A percentile compares a stretch with the other conserved stretches of the same genome.
These are phyloP conservation scores for Rickenella mellea DNA, from an alignment of 768 basidiomycete genomes.

Conservation along the genomic window DNA sequence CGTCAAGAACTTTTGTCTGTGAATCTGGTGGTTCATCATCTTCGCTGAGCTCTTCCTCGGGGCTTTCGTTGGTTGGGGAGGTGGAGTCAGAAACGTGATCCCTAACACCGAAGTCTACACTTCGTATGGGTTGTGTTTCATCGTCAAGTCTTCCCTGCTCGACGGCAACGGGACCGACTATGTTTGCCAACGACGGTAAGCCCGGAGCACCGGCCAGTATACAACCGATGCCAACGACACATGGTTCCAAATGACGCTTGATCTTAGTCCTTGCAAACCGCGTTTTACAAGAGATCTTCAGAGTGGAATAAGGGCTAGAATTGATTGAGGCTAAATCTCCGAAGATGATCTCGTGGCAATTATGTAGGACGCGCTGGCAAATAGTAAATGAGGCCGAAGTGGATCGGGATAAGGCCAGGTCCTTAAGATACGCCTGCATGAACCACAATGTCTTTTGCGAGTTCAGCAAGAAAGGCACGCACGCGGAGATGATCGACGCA, in stretches of 20 bases:
- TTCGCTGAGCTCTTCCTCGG: neutral
- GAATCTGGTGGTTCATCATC: neutral
- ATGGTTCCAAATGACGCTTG: slow-evolving; percentile 62
- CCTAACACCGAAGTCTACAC: slow-evolving; percentile 32
- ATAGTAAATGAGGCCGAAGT: slow-evolving; percentile 76
- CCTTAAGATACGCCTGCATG: slow-evolving; percentile 91
- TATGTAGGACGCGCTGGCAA: slow-evolving; percentile 84
- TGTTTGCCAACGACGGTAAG: slow-evolving; percentile 64
- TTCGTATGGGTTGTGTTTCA: slow-evolving; percentile 38
- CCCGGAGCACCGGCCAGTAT: slow-evolving; percentile 69
- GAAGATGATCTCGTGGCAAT: slow-evolving; percentile 95
- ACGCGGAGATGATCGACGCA: slow-evolving; percentile 35
- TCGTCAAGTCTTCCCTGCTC: slow-evolving; percentile 82
- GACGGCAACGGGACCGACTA: slow-evolving; percentile 75
- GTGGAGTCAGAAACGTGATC: slow-evolving; percentile 29
- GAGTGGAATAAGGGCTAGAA: slow-evolving; percentile 56
- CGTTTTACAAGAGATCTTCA: slow-evolving; percentile 38
- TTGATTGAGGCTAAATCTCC: slow-evolving; percentile 67
- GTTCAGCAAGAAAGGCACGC: slow-evolving; percentile 8
- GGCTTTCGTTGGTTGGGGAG: slow-evolving; percentile 9
- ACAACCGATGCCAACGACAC: slow-evolving; percentile 77
- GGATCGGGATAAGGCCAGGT: slow-evolving; percentile 51
- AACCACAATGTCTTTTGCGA: slow-evolving; percentile 83
- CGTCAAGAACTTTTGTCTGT: slow-evolving; percentile 10
- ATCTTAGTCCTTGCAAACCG: slow-evolving; percentile 54